phyloP scores from a whole-genome alignment of 2,329 filamentous ascomycete genomes.

The Juglanconis juglandina region DNA sequence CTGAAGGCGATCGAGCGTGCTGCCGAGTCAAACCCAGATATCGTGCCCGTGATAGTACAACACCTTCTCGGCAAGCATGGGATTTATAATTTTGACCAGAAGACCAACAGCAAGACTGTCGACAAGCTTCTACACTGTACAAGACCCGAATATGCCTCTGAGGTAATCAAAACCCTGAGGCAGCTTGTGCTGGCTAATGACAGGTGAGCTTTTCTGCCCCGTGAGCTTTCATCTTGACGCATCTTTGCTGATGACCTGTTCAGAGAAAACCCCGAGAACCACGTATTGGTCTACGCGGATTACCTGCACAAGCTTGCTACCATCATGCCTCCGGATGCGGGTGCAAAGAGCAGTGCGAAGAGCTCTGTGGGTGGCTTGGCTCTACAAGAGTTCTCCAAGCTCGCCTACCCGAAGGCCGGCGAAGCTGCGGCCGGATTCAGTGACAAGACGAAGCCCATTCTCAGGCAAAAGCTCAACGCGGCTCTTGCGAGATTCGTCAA shows the following conservation, averaged over 20 bases:
- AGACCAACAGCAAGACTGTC: slow-evolving; percentile 62
- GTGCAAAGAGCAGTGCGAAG: slow-evolving; percentile 28
- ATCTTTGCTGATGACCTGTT: not conserved
- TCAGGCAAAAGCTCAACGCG: slow-evolving; percentile 55
- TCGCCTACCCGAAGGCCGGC: slow-evolving; percentile 51
- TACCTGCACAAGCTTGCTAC: slow-evolving; percentile 53
- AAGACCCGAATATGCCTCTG: slow-evolving; percentile 6
- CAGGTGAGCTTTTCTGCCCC: slow-evolving; percentile 26
- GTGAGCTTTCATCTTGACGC: not conserved
- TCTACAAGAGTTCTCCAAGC: slow-evolving; percentile 50
- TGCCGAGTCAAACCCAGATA: slow-evolving; percentile 57
- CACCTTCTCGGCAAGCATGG: slow-evolving; percentile 69
- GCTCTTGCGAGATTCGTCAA: slow-evolving; percentile 57
- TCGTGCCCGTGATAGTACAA: slow-evolving; percentile 59
- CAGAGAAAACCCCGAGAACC: slow-evolving; percentile 25
- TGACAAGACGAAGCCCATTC: slow-evolving; percentile 51
- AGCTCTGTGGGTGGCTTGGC: slow-evolving; percentile 38
- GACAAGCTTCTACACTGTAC: slow-evolving; percentile 45
- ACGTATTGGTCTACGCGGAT: slow-evolving; percentile 49
- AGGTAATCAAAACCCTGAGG: slow-evolving; percentile 12
- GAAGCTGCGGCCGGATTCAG: slow-evolving; percentile 43
- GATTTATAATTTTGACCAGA: slow-evolving; percentile 76
- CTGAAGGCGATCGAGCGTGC: slow-evolving; percentile 67
- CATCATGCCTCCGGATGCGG: slow-evolving; percentile 29
- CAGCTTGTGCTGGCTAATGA: slow-evolving; percentile 26